Percentiles rank a stretch among this genome's conserved stretches.
phyloP scores from a whole-genome alignment of 495 filamentous ascomycete species.

The Durotheca rogersii region DNA sequence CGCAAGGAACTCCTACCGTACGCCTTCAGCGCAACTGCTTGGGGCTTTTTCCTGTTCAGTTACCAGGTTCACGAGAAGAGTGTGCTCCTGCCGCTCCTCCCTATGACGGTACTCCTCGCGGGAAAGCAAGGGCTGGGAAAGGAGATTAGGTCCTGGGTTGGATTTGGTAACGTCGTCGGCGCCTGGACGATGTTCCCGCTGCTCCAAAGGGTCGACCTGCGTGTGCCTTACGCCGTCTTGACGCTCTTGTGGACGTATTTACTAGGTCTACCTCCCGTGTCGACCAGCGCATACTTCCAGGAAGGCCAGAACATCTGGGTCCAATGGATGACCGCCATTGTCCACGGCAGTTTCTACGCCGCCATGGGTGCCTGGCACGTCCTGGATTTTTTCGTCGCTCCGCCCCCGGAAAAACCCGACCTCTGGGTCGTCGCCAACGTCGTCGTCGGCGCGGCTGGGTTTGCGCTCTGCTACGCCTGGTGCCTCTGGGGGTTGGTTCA shows the following conservation, averaged over 20 bases:
- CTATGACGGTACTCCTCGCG: slow-evolving; percentile 84
- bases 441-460: slow-evolving; percentile 78
- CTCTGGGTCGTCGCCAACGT: slow-evolving; percentile 92
- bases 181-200: slow-evolving; percentile 94
- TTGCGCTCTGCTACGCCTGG: slow-evolving; percentile 87
- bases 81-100: slow-evolving; percentile 84
- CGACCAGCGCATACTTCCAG: slow-evolving; percentile 63
- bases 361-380: slow-evolving; percentile 79
- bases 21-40: slow-evolving; percentile 76
- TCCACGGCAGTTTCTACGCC: slow-evolving; percentile 75
- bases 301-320: slow-evolving; percentile 46
- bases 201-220: slow-evolving; percentile 78
- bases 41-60: slow-evolving; percentile 96
- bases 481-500: slow-evolving; percentile 70
- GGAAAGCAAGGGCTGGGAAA: slow-evolving; percentile 72
- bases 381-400: slow-evolving; percentile 62
- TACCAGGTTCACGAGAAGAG: slow-evolving; percentile 99
- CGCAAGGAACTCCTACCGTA: slow-evolving; percentile 73
- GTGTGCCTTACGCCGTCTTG: slow-evolving; percentile 80
- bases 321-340: slow-evolving; percentile 57
- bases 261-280: slow-evolving; percentile 78
- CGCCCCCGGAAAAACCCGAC: slow-evolving; percentile 79
- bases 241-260: slow-evolving; percentile 87
- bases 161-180: slow-evolving; percentile 87
- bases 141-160: slow-evolving; percentile 81